Evolutionary conservation across 2,329 filamentous ascomycete genomes (phyloP).

Genomic region (Hypomyces rosellus): DNA sequence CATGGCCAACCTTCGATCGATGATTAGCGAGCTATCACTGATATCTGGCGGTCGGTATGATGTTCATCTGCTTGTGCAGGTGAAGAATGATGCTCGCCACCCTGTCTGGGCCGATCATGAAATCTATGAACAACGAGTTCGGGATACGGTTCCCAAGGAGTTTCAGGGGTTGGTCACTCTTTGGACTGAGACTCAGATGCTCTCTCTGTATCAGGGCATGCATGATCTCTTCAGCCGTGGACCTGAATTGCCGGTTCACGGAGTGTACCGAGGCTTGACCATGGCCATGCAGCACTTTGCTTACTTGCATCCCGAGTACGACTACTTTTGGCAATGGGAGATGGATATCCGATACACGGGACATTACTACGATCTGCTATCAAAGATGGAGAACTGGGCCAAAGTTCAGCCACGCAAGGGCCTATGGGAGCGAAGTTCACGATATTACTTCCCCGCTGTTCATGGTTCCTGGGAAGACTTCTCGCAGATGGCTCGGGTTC

Average conservation of each 20-base stretch:
- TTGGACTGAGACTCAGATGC: constrained; percentile 94
- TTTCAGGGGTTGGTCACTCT: constrained; percentile 84
- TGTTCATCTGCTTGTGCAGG: constrained; percentile 77
- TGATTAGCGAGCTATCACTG: constrained; percentile 76
- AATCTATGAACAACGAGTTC: constrained; percentile 60
- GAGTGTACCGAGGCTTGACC: constrained; percentile 84
- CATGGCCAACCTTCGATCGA: constrained; percentile 71
- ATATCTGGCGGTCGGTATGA: constrained; percentile 83
- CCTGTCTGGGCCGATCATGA: constrained; percentile 73
- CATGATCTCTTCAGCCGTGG: constrained; percentile 66
- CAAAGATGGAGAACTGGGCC: constrained; percentile 63
- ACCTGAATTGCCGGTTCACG: constrained; percentile 71
- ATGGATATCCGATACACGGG: constrained; percentile 89
- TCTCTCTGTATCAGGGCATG: constrained; percentile 79
- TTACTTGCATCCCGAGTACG: constrained; percentile 79
- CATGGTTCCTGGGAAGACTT: constrained; percentile 79
- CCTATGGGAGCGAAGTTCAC: constrained; percentile 71
- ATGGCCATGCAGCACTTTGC: constrained; percentile 96
- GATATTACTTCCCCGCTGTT: constrained; percentile 71
- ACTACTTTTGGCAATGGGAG: constrained; percentile 93
- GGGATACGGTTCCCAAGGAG: constrained; percentile 68
- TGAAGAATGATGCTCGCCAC: constrained; percentile 66
- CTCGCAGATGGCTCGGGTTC: constrained; percentile 63
- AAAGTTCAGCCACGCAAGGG: constrained; percentile 69
- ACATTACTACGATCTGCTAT: constrained; percentile 72